Evolutionary conservation across 2,329 filamentous ascomycete species (phyloP).

Genomic region (Huntiella bhutanensis): DNA sequence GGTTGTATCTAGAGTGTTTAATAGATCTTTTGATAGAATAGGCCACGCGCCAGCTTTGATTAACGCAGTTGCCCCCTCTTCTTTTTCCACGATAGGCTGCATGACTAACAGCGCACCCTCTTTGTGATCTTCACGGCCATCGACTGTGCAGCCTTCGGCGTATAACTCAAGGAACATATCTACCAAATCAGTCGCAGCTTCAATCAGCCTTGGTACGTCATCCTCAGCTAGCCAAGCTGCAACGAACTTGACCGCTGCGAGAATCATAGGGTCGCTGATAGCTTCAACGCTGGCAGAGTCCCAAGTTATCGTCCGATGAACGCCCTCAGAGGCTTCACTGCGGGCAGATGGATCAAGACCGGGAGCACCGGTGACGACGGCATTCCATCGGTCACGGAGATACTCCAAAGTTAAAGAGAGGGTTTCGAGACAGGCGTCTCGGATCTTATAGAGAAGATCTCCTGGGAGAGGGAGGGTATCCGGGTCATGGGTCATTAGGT

Average conservation of each 20-base stretch:
- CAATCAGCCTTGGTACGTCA: constrained; percentile 38
- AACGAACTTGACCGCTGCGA: constrained; percentile 37
- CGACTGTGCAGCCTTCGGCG: constrained; percentile 20
- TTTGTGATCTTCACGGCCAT: constrained; percentile 40
- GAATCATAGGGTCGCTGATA: constrained; percentile 37
- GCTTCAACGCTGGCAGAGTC: constrained; percentile 31
- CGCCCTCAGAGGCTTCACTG: constrained; percentile 24
- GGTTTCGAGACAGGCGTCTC: constrained; percentile 41
- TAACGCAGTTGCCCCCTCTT: constrained; percentile 29
- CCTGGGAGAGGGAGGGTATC: constrained; percentile 14
- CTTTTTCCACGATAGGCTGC: constrained; percentile 34
- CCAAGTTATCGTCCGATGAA: constrained; percentile 34
- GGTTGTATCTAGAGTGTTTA: constrained; percentile 21
- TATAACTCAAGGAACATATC: constrained; percentile 49
- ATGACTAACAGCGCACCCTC: constrained; percentile 38
- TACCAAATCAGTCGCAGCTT: constrained; percentile 36
- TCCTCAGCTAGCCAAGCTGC: constrained; percentile 53
- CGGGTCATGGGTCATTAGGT: constrained; percentile 35
- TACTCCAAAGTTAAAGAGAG: constrained; percentile 45
- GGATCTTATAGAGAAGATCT: constrained; percentile 37
- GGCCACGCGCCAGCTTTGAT: constrained; percentile 34
- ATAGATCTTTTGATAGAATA: constrained; percentile 30
- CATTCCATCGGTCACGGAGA: constrained; percentile 52
- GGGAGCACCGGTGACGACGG: constrained; percentile 40
- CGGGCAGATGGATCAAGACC: constrained; percentile 41